A percentile compares a stretch with the other conserved stretches of the same genome.
Evolutionary conservation across 805 yeast species (phyloP).

Genomic region (Spathaspora girioi): DNA sequence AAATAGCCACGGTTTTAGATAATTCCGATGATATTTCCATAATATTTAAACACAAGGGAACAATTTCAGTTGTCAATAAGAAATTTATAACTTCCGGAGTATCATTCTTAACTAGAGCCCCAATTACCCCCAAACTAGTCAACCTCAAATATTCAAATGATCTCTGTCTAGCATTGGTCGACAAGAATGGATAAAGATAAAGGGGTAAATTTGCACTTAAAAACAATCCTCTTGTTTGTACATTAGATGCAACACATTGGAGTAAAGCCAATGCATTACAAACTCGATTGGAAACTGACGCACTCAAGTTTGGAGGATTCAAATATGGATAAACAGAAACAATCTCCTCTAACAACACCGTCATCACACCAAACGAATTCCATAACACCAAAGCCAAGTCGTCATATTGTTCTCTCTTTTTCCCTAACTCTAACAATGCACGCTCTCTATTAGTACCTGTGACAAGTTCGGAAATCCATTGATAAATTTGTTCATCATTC

Average conservation of each 20-base stretch:
- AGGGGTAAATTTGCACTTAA: slow-evolving; percentile 89
- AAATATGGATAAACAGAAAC: slow-evolving; percentile 85
- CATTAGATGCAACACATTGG: slow-evolving; percentile 96
- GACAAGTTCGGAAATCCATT: slow-evolving; percentile 86
- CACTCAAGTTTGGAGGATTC: slow-evolving; percentile 80
- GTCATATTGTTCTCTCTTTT: slow-evolving; percentile 91
- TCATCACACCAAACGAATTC: slow-evolving; percentile 97
- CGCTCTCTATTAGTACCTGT: slow-evolving; percentile 91
- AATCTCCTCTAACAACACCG: slow-evolving; percentile 84
- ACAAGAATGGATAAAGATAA: slow-evolving; percentile 88
- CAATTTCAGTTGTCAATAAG: slow-evolving; percentile 90
- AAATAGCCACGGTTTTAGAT: slow-evolving; percentile 93
- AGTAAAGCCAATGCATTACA: slow-evolving; percentile 92
- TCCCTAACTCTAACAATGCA: slow-evolving; percentile 87
- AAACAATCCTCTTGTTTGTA: slow-evolving; percentile 81
- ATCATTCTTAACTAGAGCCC: slow-evolving; percentile 94
- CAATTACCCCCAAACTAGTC: slow-evolving; percentile 93
- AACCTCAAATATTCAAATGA: slow-evolving; percentile 91
- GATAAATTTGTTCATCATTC: slow-evolving; percentile 75
- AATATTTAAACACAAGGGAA: slow-evolving; percentile 88
- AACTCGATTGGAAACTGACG: slow-evolving; percentile 86
- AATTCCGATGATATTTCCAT: slow-evolving; percentile 95
- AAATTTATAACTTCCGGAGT: slow-evolving; percentile 93
- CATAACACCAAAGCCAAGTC: slow-evolving; percentile 90
- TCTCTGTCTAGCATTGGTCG: slow-evolving; percentile 86